Percentiles rank a stretch among this genome's conserved stretches.
Conservation (phyloP, 2,329 filamentous ascomycete genomes). For the Phialemoniopsis sp. region DNA sequence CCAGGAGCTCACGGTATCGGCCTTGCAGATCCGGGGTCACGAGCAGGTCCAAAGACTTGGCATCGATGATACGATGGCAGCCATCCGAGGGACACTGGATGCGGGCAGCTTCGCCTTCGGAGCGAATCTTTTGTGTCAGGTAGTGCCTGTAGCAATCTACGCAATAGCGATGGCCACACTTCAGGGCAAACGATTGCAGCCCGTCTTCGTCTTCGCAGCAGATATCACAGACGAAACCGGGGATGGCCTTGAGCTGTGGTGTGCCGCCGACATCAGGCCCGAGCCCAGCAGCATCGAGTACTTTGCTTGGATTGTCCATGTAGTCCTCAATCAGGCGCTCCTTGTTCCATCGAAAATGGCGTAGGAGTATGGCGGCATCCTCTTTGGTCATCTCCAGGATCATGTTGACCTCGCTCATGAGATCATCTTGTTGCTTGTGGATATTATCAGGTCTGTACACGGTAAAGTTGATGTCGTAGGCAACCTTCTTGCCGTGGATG, state of each 20-base stretch:
- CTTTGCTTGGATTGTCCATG: conserved; percentile 80
- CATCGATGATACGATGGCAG: conserved; percentile 88
- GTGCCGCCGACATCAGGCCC: conserved; percentile 57
- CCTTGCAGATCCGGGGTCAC: conserved; percentile 50
- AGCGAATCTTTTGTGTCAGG: conserved; percentile 84
- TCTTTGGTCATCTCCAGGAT: conserved; percentile 88
- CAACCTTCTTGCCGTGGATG: conserved; percentile 64
- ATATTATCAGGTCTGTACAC: conserved; percentile 80
- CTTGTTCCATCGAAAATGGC: conserved; percentile 93
- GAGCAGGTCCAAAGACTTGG: conserved; percentile 78
- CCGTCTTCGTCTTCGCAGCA: conserved; percentile 85
- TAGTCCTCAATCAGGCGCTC: conserved; percentile 92
- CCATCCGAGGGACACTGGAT: conserved; percentile 89
- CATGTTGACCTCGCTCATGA: conserved; percentile 86
- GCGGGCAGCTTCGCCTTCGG: conserved; percentile 90
- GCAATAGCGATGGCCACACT: conserved; percentile 91
- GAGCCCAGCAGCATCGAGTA: conserved; percentile 81
- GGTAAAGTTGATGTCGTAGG: conserved; percentile 81
- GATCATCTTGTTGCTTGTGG: conserved; percentile 75
- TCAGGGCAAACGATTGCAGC: conserved; percentile 85
- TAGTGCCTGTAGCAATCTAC: conserved; percentile 91
- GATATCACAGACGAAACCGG: conserved; percentile 87
- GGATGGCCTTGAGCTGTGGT: conserved; percentile 65
- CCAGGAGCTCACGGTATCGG: conserved; percentile 81
- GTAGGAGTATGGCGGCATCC: conserved; percentile 83